Percentiles rank a stretch among this genome's conserved stretches.
These are phyloP conservation scores for Bassia scoparia DNA, from an alignment of 148 eudicot genomes.

Conservation along the genomic window DNA sequence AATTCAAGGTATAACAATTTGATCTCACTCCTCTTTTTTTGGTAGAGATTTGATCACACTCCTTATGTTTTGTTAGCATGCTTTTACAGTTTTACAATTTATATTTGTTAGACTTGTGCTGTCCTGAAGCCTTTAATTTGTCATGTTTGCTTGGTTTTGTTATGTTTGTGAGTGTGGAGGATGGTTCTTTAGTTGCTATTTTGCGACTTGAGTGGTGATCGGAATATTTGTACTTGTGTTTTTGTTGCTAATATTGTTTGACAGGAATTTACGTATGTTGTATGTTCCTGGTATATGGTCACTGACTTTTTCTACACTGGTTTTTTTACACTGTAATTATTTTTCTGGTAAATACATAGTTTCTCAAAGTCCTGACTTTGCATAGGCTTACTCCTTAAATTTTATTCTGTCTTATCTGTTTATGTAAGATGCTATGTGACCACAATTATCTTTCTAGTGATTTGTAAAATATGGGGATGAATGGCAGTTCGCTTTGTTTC, in stretches of 20 bases:
- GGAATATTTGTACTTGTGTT: not conserved
- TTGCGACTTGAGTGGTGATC: not conserved
- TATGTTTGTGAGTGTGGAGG: too few relatives aligned
- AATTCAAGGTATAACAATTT: conserved; percentile 29
- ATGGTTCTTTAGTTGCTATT: not conserved
- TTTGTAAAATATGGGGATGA: not conserved
- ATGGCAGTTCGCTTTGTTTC: not conserved
- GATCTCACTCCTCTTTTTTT: not conserved
- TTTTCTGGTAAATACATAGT: not conserved
- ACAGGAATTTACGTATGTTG: not conserved
- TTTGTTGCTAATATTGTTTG: not conserved
- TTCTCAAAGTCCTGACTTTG: not conserved
- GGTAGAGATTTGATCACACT: not conserved
- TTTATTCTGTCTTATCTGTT: not conserved
- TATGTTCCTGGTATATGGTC: not conserved
- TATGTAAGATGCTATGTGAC: not conserved
- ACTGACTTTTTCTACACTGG: not conserved
- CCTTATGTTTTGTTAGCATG: not conserved
- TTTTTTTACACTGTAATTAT: not conserved
- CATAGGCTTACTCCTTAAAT: not conserved
- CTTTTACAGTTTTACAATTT: not conserved
- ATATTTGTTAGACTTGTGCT: not conserved
- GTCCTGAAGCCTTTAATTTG: not conserved
- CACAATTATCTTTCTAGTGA: not conserved
- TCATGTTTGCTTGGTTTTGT: not conserved